Base-by-base conservation (phyloP, 768 basidiomycete genomes). In the Tylopilus felleus region DNA sequence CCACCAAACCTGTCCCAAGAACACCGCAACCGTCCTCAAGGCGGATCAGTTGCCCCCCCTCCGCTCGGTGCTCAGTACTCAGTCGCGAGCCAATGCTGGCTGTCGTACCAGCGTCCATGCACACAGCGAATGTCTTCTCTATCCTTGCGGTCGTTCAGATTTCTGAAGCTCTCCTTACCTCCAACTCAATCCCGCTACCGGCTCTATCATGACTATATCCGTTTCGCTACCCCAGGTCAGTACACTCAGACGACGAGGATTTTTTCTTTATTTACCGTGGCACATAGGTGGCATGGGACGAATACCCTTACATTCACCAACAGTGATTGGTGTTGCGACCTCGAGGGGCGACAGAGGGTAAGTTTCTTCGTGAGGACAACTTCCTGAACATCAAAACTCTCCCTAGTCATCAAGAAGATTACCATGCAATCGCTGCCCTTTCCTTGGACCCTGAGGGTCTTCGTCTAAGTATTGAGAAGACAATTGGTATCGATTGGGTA, bases 371-470 rank as follows among this genome's bases (percentile, higher is more conserved):
- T 49, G 42, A 44, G 39, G 35, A 10, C 29, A 16, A n/a, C 25
- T 12, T 38, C 6, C 27, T 22, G 27, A 22, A 23, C 40, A 41
- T 45, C 58, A 40, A 67, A 39, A 54, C 51, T 50, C 52, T 48
- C 31, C 47, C 13, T 62, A 95, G 93, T 57, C 84, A 95, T 58
- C 93, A 96, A 69, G 93, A 96, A 72, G 94, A 97, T 64, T 90
- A 88, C 57, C 82, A 88, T 65, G 77, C 85, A 14, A 88, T 88
- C 65, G 81, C 85, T 8, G 81, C 88, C 1, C 77, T 97, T 22
- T 85, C 87, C 19, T 65, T 96, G 27, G 77, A 88, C 54, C 84
- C 90, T 10, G 80, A 83, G 51, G 93, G 95, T 68, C 77, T 96
- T 21, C 77, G 76, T 40, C 58, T 76, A 25, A 85, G 80, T 53